Base-by-base conservation (phyloP, 1,139 yeast genomes). In the Candida tetrigidarum region DNA sequence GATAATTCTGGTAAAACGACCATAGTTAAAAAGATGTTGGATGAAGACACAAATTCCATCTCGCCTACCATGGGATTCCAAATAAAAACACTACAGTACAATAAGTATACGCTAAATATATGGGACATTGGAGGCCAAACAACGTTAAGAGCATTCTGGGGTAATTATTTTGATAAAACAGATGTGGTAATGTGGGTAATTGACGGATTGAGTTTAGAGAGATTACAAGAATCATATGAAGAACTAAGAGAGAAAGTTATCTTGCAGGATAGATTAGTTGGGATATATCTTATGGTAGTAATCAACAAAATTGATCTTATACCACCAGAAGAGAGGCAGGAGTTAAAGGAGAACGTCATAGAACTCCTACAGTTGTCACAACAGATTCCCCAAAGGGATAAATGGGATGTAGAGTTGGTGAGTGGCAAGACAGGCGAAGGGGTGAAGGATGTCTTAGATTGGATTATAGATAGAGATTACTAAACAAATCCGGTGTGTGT, bases 81-180 rank as follows among this genome's bases (percentile, higher is more conserved):
- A 67, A 62, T 83, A 69, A 71, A 69, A 47, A 75, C 81, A 4
- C 53, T 77, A 6, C 46, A 51, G 2, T 59, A 66, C 50, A 49
- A 60, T 2, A 64, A 56, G 22, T 66, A 50, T 52, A 65, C 63
- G 32, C 56, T 71, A 40, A 81, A 82, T 48, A 60, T 83, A 32
- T 85, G 92, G 97, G 97, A 90, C 59, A 83, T 91, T 9, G 97
- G 97, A 2, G 97, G 97, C 0, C 97, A 91, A 61, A 70, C 78
- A 11, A 78, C 88, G 14, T 67, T 90, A 40, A 73, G 97, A 39
- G 82, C 89, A 16, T 90, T 90, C 62, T 90, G 97, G 97, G 82
- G 88, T 47, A 91, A 91, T 65, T 90, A 91, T 65, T 91, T 87
- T 59, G 97, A 91, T 51, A 82, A 81, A 54, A 87, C 96, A 5